Evolutionary conservation across 768 basidiomycete species (phyloP).

Genomic region (Pholiota molesta): DNA sequence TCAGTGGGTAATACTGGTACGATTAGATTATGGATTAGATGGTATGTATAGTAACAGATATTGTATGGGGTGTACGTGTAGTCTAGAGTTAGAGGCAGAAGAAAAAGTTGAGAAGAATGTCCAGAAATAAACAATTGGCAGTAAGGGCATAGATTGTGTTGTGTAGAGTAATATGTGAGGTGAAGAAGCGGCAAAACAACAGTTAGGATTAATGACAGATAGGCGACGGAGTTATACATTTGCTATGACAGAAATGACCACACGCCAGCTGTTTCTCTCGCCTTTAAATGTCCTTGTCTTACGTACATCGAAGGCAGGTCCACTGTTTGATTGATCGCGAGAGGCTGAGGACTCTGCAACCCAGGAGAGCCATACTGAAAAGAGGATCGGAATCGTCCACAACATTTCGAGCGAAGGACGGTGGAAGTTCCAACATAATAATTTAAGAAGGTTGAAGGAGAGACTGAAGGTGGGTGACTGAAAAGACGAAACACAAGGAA

Average conservation of each 20-base stretch:
- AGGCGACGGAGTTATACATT: no score
- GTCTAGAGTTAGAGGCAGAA: not conserved
- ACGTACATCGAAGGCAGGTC: constrained; percentile 1
- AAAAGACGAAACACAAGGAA: not conserved
- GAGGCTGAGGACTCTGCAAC: not conserved
- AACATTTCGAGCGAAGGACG: not conserved
- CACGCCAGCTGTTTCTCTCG: no score
- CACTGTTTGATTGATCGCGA: constrained; percentile 2
- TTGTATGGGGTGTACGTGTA: not conserved
- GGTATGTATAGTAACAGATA: not conserved
- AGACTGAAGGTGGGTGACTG: not conserved
- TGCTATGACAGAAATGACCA: no score
- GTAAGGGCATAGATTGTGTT: no score
- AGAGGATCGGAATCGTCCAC: not conserved
- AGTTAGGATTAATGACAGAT: no score
- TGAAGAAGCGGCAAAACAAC: no score
- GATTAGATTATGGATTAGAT: no score
- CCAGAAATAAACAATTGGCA: not conserved
- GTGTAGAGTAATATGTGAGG: no score
- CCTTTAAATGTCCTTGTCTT: no score
- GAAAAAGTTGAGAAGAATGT: not conserved
- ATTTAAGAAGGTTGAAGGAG: not conserved
- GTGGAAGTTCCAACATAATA: not conserved
- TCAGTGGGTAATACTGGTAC: no score
- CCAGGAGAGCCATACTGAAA: constrained; percentile 1